Evolutionary conservation across 805 yeast species (phyloP), one percentile per base, ranked within the genome.

Genomic region (Wickerhamiella sergipiensis): DNA sequence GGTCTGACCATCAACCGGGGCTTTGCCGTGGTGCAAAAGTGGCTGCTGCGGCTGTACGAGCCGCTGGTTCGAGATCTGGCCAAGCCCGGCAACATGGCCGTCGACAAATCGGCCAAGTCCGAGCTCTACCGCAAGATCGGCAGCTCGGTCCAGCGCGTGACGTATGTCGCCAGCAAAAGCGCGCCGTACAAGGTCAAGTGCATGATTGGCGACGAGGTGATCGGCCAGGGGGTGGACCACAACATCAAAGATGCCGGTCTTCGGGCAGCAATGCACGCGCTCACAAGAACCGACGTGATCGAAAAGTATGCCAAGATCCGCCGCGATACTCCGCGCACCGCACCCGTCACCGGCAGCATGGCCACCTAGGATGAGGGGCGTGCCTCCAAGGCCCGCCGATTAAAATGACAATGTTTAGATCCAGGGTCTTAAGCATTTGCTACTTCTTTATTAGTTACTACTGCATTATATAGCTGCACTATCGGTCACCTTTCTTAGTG

Each of bases 221-320:
- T 90, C 22, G 95, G 95, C 0, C 66, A 64, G 3, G 97, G 96
- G 4, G 68, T 66, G 6, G 97, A 85, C 2, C 71, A 75, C 22
- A 81, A 78, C 54, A 69, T 73, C 3, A 85, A 83, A 63, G 81
- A 79, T 26, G 97, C 97, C 0, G 92, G 95, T 0, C 65, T 78
- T 21, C 71, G 82, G 50, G 96, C 97, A 0, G 98, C 98, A 0
- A 82, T 81, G 80, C 70, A 72, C 48, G 95, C 90, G 0, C 68
- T 90, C 45, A 66, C 68, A 10, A 79, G 85, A 45, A 75, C 74
- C 43, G 69, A 68, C 0, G 52, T 78, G 29, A 70, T 87, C 46
- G 89, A 83, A 53, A 81, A 81, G 59, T 85, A 76, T 62, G 77
- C 79, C 13, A 71, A 71, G 42, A 53, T 73, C 19, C 70, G 95